Conservation (phyloP, 2,329 filamentous ascomycete species). For the Aspergillus pseudoglaucus region DNA sequence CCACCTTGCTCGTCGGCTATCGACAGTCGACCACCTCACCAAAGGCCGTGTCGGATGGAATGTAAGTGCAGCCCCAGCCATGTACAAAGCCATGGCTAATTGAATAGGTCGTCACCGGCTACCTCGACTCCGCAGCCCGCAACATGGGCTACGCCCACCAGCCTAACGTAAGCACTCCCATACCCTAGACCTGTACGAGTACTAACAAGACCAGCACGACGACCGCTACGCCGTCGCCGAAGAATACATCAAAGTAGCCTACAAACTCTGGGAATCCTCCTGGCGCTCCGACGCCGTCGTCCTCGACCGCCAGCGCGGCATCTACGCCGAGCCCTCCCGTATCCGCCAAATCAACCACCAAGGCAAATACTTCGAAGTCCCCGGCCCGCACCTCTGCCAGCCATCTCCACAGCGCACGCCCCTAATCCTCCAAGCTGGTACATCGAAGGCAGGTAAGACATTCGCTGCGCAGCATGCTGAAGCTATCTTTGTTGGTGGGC, state of each 20-base stretch:
- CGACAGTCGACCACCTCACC: conserved; percentile 61
- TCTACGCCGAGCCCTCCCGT: conserved; percentile 54
- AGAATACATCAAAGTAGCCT: conserved; percentile 58
- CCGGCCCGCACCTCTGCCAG: conserved; percentile 60
- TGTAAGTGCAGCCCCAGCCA: conserved; percentile 25
- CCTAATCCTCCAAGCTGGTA: conserved; percentile 63
- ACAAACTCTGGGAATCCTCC: conserved; percentile 62
- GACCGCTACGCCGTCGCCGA: conserved; percentile 59
- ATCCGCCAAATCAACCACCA: conserved; percentile 61
- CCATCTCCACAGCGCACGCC: conserved; percentile 64
- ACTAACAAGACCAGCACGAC: too few species aligned
- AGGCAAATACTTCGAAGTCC: conserved; percentile 58
- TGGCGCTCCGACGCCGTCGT: conserved; percentile 63
- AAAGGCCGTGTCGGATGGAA: conserved; percentile 57
- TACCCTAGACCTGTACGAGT: too few species aligned
- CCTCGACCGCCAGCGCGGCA: conserved; percentile 50
- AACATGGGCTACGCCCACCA: conserved; percentile 56
- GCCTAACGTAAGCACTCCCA: too few species aligned
- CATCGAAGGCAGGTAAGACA: conserved; percentile 57
- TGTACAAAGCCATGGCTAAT: conserved; percentile 10
- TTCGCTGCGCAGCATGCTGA: conserved; percentile 67
- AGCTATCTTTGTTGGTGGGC: conserved; percentile 62
- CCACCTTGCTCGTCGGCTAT: conserved; percentile 58
- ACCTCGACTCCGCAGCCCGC: conserved; percentile 59
- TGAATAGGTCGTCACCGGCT: conserved; percentile 57